phyloP scores from a whole-genome alignment of 495 filamentous ascomycete species.

The Lophium mytilinum region DNA sequence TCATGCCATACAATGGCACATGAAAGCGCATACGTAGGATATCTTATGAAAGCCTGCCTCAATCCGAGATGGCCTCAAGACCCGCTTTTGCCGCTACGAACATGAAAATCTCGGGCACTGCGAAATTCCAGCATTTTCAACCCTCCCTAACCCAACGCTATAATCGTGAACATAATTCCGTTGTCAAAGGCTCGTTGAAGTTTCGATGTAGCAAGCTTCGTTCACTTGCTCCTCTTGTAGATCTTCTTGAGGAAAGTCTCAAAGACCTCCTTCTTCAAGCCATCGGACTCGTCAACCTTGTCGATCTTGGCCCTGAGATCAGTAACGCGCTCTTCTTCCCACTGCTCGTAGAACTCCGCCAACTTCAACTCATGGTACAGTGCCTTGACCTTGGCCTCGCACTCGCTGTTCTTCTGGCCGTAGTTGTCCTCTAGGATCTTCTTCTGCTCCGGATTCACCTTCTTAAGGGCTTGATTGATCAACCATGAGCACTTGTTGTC shows the following conservation, averaged over 20 bases:
- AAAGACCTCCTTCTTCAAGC: conserved; percentile 83
- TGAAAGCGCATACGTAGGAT: no score
- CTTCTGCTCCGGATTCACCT: conserved; percentile 72
- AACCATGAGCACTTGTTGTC: conserved; percentile 99
- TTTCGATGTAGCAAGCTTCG: neutral
- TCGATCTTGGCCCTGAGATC: conserved; percentile 68
- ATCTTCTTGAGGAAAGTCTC: conserved; percentile 90
- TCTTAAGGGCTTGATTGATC: conserved; percentile 81
- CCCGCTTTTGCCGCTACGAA: no score
- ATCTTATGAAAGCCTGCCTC: no score
- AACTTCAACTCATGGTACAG: conserved; percentile 78
- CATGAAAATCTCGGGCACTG: no score
- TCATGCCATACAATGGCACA: no score
- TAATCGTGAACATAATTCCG: no score
- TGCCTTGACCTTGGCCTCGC: conserved; percentile 78
- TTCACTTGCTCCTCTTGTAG: conserved; percentile 87
- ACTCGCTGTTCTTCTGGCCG: conserved; percentile 73
- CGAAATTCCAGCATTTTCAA: no score
- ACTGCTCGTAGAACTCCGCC: conserved; percentile 71
- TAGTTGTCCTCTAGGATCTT: conserved; percentile 76
- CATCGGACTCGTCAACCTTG: conserved; percentile 71
- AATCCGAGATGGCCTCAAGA: no score
- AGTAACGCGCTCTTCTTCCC: conserved; percentile 74
- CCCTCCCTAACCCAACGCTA: no score
- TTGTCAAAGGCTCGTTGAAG: neutral